Percentiles rank a stretch among this genome's conserved stretches.
Conservation (phyloP, 305 asterid species). For the Plantago coronopus region DNA sequence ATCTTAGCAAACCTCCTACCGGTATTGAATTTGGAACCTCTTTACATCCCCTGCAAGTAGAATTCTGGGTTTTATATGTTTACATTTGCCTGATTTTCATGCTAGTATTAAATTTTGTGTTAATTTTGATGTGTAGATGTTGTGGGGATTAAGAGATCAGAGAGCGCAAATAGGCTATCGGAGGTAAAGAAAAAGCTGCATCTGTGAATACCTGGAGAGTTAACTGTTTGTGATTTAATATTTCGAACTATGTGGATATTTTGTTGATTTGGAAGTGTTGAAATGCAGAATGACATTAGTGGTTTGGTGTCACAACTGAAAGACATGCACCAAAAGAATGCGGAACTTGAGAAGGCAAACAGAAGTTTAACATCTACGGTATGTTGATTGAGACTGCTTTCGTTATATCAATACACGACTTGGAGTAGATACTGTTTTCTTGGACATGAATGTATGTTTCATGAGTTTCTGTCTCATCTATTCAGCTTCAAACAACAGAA, state of each 20-base stretch:
- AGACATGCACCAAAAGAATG: conserved; percentile 63
- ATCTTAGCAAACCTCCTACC: conserved; percentile 49
- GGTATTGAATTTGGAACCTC: conserved; percentile 28
- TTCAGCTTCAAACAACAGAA: conserved; percentile 69
- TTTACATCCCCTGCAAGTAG: not conserved
- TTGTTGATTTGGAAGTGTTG: conserved; percentile 2
- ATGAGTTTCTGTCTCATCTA: not conserved
- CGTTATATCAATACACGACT: not conserved
- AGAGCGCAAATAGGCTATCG: conserved; percentile 65
- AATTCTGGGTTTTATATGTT: not conserved
- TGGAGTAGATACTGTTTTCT: conserved; percentile 6
- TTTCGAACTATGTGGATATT: conserved; percentile 7
- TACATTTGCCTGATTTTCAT: not conserved
- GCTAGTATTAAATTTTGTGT: no score
- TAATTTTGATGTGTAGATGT: conserved; percentile 33
- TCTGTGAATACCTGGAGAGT: not conserved
- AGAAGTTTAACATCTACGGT: conserved; percentile 58
- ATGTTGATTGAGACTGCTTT: not conserved
- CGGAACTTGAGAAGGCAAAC: conserved; percentile 63
- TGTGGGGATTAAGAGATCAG: conserved; percentile 58
- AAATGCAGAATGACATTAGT: conserved; percentile 72
- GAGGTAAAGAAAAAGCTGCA: conserved; percentile 42
- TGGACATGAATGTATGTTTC: not conserved
- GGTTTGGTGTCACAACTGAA: conserved; percentile 78
- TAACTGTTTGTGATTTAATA: not conserved